These are phyloP conservation scores for Phylloporus arenicola DNA, from an alignment of 768 basidiomycete species.

Conservation along the genomic window DNA sequence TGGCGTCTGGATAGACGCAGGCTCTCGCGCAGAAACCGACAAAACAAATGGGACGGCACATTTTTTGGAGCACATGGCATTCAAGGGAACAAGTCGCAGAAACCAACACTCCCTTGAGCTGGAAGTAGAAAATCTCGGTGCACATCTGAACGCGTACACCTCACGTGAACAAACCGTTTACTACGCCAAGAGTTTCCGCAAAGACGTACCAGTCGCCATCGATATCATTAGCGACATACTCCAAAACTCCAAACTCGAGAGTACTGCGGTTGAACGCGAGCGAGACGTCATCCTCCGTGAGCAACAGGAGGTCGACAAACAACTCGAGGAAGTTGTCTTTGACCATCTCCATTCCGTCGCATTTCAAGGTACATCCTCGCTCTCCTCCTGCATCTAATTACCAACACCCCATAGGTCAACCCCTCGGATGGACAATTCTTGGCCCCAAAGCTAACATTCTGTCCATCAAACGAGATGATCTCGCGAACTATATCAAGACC, in stretches of 20 bases:
- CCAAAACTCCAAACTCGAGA: conserved; percentile 93
- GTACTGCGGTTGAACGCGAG: conserved; percentile 84
- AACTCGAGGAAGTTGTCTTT: conserved; percentile 96
- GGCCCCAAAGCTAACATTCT: conserved; percentile 95
- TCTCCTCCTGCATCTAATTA: conserved; percentile 4
- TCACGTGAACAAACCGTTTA: conserved; percentile 99
- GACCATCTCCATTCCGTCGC: conserved; percentile 97
- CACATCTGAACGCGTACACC: conserved; percentile 97
- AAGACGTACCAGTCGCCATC: conserved; percentile 85
- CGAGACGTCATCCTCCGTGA: conserved; percentile 94
- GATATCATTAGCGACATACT: conserved; percentile 98
- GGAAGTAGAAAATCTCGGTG: conserved; percentile 96
- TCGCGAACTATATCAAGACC: conserved; percentile 86
- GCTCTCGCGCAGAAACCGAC: conserved; percentile 93
- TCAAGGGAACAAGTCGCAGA: conserved; percentile 90
- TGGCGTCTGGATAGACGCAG: conserved; percentile 98
- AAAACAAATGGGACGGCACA: conserved; percentile 95
- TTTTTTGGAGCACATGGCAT: conserved; percentile 98
- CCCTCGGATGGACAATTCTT: conserved; percentile 94
- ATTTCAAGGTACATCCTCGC: conserved; percentile 67
- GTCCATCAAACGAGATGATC: conserved; percentile 89
- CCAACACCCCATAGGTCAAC: conserved; percentile 57
- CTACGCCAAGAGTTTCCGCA: conserved; percentile 97
- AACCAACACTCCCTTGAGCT: conserved; percentile 88
- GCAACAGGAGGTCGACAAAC: conserved; percentile 99